These are phyloP conservation scores for Solanum rostratum DNA, from an alignment of 257 asterid genomes.

Conservation along the genomic window DNA sequence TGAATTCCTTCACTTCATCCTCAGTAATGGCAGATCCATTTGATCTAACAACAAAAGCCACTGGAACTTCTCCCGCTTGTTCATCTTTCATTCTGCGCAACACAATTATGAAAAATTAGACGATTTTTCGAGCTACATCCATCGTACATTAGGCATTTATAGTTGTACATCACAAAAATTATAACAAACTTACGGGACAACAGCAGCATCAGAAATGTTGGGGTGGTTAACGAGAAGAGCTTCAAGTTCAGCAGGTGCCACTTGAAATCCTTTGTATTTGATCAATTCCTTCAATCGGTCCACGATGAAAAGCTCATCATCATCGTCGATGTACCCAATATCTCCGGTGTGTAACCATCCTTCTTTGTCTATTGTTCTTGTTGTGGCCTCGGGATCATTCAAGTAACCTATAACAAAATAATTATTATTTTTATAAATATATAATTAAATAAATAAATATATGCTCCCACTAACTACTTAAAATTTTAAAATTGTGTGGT, in stretches of 20 bases:
- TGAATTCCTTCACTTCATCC: constrained; percentile 67
- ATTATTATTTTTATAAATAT: not conserved
- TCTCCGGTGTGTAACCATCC: constrained; percentile 98
- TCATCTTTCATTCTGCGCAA: constrained; percentile 68
- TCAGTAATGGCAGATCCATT: constrained; percentile 44
- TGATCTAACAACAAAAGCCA: constrained; percentile 69
- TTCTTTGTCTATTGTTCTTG: constrained; percentile 62
- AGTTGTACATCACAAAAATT: not conserved
- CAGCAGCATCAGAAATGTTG: constrained; percentile 67
- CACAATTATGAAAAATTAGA: not conserved
- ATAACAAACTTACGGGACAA: constrained; percentile 53
- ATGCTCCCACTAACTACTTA: accelerated
- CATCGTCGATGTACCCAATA: constrained; percentile 62
- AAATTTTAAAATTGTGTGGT: no score
- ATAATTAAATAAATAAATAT: not conserved
- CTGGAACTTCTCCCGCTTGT: constrained; percentile 86
- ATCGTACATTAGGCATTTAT: not conserved
- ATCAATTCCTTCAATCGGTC: constrained; percentile 79
- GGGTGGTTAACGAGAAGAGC: constrained; percentile 73
- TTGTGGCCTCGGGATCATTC: constrained; percentile 56
- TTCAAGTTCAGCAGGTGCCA: constrained; percentile 92
- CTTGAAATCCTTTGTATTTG: constrained; percentile 85
- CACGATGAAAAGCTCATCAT: constrained; percentile 83
- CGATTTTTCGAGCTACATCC: not conserved
- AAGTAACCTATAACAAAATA: constrained; percentile 44